Evolutionary conservation across 768 basidiomycete species (phyloP).

Genomic region (Kwoniella europaea): DNA sequence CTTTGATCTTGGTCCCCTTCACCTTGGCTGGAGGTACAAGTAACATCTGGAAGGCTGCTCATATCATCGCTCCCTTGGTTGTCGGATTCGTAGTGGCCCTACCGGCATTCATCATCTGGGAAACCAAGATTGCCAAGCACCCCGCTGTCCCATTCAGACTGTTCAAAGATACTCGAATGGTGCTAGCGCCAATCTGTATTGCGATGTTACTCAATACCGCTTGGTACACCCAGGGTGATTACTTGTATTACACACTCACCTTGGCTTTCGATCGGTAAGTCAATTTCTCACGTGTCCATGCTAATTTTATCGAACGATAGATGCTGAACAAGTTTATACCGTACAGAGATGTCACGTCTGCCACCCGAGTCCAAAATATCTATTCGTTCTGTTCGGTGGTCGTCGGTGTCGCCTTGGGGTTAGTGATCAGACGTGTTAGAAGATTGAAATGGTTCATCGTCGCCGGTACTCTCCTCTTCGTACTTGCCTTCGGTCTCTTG

Average conservation of each 20-base stretch:
- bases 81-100: constrained; percentile 48
- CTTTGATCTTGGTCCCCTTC: constrained; percentile 56
- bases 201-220: constrained; percentile 51
- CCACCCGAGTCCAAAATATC: constrained; percentile 50
- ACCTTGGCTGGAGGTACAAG: constrained; percentile 55
- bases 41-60: constrained; percentile 40
- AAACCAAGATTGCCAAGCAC: constrained; percentile 44
- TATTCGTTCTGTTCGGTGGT: constrained; percentile 54
- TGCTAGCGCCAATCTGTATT: constrained; percentile 52
- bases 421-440: constrained; percentile 49
- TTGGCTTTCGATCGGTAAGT: constrained; percentile 50
- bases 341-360: constrained; percentile 30
- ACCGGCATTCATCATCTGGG: constrained; percentile 53
- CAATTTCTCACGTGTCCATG: neutral
- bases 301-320: too few relatives aligned
- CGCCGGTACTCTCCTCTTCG: constrained; percentile 37
- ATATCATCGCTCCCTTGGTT: constrained; percentile 55
- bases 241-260: constrained; percentile 51
- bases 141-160: constrained; percentile 50
- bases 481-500: constrained; percentile 49
- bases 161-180: constrained; percentile 44
- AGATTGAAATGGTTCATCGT: constrained; percentile 39
- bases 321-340: neutral
- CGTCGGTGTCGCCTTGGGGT: constrained; percentile 47
- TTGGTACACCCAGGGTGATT: constrained; percentile 53